Percentiles rank a stretch among this genome's conserved stretches.
phyloP scores from a whole-genome alignment of 2,329 filamentous ascomycete species.

The Aureobasidium pullulans region DNA sequence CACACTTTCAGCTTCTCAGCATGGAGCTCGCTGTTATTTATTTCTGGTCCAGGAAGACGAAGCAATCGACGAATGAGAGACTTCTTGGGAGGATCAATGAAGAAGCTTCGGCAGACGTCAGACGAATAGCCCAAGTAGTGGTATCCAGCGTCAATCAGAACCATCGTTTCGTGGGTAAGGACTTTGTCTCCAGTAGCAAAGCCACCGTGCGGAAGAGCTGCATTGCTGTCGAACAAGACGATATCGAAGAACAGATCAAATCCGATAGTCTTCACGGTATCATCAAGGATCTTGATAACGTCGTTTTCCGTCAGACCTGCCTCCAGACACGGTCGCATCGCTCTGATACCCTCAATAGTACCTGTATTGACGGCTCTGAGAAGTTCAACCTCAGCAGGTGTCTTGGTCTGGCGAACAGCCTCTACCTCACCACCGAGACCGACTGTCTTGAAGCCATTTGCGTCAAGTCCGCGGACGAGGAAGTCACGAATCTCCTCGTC shows the following conservation, averaged over 20 bases:
- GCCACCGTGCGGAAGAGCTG: slow-evolving; percentile 48
- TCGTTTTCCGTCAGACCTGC: slow-evolving; percentile 52
- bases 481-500: slow-evolving; percentile 60
- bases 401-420: slow-evolving; percentile 53
- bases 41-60: not conserved
- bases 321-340: slow-evolving; percentile 50
- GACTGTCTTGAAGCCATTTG: slow-evolving; percentile 48
- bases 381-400: slow-evolving; percentile 48
- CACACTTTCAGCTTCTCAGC: slow-evolving; percentile 51
- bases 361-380: slow-evolving; percentile 57
- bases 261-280: slow-evolving; percentile 46
- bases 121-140: slow-evolving; percentile 57
- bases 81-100: slow-evolving; percentile 25
- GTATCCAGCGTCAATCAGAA: slow-evolving; percentile 54
- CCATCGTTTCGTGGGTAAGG: slow-evolving; percentile 48
- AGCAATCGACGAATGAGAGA: not conserved
- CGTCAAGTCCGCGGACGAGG: slow-evolving; percentile 50
- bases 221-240: slow-evolving; percentile 53
- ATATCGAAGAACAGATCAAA: slow-evolving; percentile 57
- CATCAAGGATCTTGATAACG: slow-evolving; percentile 49
- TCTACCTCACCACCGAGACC: slow-evolving; percentile 50
- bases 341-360: slow-evolving; percentile 53
- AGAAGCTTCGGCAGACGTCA: slow-evolving; percentile 58
- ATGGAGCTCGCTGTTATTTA: slow-evolving; percentile 17
- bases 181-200: slow-evolving; percentile 44